Evolutionary conservation across 1,139 yeast species (phyloP).

Genomic region (Starmera stellimalicola): DNA sequence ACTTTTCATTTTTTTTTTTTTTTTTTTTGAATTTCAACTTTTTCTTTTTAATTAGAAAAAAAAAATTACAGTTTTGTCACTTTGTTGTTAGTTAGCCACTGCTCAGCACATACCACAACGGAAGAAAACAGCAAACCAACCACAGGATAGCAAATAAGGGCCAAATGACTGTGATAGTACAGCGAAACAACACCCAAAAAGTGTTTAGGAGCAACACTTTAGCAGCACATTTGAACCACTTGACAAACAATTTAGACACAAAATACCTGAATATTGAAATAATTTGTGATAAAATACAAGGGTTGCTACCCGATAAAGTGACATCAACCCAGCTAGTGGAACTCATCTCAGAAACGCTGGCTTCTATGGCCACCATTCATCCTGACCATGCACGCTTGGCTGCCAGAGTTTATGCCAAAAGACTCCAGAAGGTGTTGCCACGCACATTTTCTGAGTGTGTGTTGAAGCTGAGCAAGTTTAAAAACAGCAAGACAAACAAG

Average conservation of each 20-base stretch:
- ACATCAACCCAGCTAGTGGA: constrained; percentile 78
- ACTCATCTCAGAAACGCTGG: constrained; percentile 94
- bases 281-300: constrained; percentile 48
- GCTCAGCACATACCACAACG: too few species aligned
- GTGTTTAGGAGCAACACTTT: too few species aligned
- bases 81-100: too few species aligned
- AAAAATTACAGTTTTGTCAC: too few species aligned
- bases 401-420: constrained; percentile 88
- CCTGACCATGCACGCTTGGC: constrained; percentile 95
- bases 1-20: too few species aligned
- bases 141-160: too few species aligned
- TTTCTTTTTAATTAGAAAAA: too few species aligned
- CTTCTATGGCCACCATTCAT: constrained; percentile 92
- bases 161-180: too few species aligned
- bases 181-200: too few species aligned
- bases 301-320: constrained; percentile 66
- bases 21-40: too few species aligned
- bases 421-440: constrained; percentile 84
- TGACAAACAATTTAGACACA: constrained; percentile 38
- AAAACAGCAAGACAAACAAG: constrained; percentile 54
- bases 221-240: constrained; percentile 1
- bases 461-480: constrained; percentile 47
- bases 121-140: too few species aligned
- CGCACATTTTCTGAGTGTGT: constrained; percentile 68
- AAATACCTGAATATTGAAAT: constrained; percentile 52